phyloP scores from a whole-genome alignment of 2,329 filamentous ascomycete species.

The Microdochium paspali region DNA sequence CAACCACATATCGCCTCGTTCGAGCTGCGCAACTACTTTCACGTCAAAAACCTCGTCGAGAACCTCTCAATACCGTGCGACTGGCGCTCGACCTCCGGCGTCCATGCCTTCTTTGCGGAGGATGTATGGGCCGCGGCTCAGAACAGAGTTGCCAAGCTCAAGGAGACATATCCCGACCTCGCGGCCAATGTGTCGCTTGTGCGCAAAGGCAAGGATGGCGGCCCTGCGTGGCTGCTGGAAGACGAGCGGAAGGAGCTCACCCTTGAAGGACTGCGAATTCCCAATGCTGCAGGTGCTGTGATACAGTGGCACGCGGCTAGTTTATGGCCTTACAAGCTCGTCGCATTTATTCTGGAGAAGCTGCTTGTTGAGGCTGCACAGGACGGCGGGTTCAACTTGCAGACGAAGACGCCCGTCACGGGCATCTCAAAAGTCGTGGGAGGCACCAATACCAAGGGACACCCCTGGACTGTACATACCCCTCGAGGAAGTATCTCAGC shows the following conservation, averaged over 20 bases:
- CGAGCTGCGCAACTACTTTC: constrained; percentile 59
- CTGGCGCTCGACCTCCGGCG: constrained; percentile 53
- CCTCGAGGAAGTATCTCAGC: constrained; percentile 57
- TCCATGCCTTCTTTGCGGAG: constrained; percentile 52
- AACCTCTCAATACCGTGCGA: constrained; percentile 56
- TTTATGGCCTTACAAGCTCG: constrained; percentile 79
- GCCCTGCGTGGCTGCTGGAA: constrained; percentile 9
- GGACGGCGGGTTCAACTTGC: constrained; percentile 53
- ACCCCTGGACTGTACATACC: constrained; percentile 55
- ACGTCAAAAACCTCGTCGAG: constrained; percentile 48
- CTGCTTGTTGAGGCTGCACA: constrained; percentile 27
- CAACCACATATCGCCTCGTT: constrained; percentile 56
- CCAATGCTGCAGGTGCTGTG: constrained; percentile 51
- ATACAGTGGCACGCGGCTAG: constrained; percentile 56
- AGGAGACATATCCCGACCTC: constrained; percentile 45
- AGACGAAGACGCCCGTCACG: constrained; percentile 62
- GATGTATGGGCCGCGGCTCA: constrained; percentile 43
- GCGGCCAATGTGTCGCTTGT: constrained; percentile 35
- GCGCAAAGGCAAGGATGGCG: constrained; percentile 16
- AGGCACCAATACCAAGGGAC: constrained; percentile 3
- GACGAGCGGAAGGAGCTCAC: constrained; percentile 17
- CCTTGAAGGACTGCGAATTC: constrained; percentile 44
- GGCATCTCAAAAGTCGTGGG: constrained; percentile 26
- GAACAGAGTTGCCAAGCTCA: constrained; percentile 39
- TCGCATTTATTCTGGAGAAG: constrained; percentile 59